These are phyloP conservation scores for Phaffia rhodozyma DNA, from an alignment of 1,284 basidiomycete genomes.

Conservation along the genomic window DNA sequence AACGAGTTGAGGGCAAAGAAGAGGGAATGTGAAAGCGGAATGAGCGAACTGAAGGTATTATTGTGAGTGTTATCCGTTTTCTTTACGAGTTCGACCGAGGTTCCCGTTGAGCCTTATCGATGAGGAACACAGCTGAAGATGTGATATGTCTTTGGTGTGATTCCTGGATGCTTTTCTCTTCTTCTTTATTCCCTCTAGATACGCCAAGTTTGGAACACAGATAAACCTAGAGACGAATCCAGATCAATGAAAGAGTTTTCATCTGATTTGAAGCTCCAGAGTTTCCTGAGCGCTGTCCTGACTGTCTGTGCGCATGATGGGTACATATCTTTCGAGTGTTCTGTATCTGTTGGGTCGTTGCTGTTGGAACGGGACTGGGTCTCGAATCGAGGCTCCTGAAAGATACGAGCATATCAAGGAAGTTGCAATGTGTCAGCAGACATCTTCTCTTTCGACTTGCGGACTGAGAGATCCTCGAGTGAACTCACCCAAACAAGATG, in stretches of 20 bases:
- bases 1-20: constrained; percentile 45
- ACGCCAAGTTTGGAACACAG: constrained; percentile 83
- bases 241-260: constrained; percentile 21
- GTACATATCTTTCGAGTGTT: too few species aligned
- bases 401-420: too few species aligned
- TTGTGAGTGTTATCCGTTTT: constrained; percentile 35
- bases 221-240: constrained; percentile 66
- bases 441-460: too few species aligned
- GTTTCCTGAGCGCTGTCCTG: constrained; percentile 7
- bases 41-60: constrained; percentile 78
- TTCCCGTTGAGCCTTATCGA: not conserved
- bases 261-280: constrained; percentile 15
- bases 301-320: not conserved
- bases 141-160: not conserved
- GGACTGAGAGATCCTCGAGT: too few species aligned
- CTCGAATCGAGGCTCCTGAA: too few species aligned
- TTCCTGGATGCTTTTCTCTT: not conserved
- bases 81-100: not conserved
- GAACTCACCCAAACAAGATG: too few species aligned
- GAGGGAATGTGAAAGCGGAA: constrained; percentile 64
- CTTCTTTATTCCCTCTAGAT: constrained; percentile 32
- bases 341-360: too few species aligned
- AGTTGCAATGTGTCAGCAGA: too few species aligned
- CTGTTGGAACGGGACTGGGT: too few species aligned
- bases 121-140: not conserved